Evolutionary conservation across 208 protist species (phyloP), one percentile per base, ranked within the genome.

Genomic region (Trypanosoma vivax): DNA sequence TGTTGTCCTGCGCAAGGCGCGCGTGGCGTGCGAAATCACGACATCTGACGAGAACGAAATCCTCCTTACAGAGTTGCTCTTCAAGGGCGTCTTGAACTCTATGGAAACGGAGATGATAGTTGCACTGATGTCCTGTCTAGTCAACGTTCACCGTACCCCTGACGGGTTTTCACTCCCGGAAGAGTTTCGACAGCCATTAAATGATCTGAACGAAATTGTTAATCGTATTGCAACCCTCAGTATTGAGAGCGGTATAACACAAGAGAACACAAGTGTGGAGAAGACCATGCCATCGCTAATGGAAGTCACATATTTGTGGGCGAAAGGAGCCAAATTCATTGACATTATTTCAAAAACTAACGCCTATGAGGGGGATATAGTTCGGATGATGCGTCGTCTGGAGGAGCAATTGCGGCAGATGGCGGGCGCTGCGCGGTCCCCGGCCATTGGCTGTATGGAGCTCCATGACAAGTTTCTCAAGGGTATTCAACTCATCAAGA

Each of bases 321-420:
- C 82, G 19, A 89, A 97, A 62, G 98, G 98, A 4, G 80, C 93
- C 10, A 97, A 97, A 55, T 99, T 99, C 64, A 54, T 83, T 0
- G 97, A 99, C 5, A 78, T 99, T 29, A 96, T 96, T 53, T 88
- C 90, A 51, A 94, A 97, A 73, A 98, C 96, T n/a, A 85, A 91
- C 31, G 94, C 98, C 11, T 99, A 99, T 76, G 98, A 99, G 70
- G 95, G 96, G 18, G 95, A 94, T 40, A 98, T 99, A 55, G 97
- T 99, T 50, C 81, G 98, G 28, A 92, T 87, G 73, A 97, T 99
- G 86, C 84, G 97, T 18, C 65, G 98, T 16, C 76, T 99, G 5
- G 97, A 99, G 61, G 98, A 99, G 76, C 88, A 99, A 56, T 70
- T 99, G 30, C 79, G 96, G n/a, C 97, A 99, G 69, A 70, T 99